phyloP scores from a whole-genome alignment of 2,329 filamentous ascomycete species.

The Xylariales sp. region DNA sequence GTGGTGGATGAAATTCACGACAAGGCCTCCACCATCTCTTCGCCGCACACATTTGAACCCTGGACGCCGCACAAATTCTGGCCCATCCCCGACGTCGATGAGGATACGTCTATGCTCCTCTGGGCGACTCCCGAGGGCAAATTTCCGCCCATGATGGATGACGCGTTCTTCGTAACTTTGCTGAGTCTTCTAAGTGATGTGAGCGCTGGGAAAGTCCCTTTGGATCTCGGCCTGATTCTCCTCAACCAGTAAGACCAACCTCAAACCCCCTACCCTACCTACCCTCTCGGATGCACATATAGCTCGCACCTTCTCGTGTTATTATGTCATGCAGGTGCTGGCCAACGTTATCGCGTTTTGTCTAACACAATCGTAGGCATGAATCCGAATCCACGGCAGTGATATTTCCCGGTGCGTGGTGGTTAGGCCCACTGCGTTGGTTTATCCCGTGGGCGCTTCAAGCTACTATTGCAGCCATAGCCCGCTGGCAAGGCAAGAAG shows the following conservation, averaged over 20 bases:
- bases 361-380: background rate
- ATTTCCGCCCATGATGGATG: conserved; percentile 1
- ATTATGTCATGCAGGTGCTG: too few relatives aligned
- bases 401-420: conserved; percentile 1
- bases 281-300: too few relatives aligned
- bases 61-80: background rate
- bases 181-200: background rate
- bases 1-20: background rate
- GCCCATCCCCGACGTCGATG: background rate
- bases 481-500: background rate
- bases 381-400: background rate
- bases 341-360: background rate
- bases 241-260: background rate
- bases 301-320: too few relatives aligned
- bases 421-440: background rate
- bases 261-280: too few relatives aligned
- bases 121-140: background rate
- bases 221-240: background rate
- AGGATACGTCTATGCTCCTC: background rate
- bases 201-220: background rate
- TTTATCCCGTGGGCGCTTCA: background rate
- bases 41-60: background rate
- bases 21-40: background rate
- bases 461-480: background rate
- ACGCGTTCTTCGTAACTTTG: background rate